phyloP scores from a whole-genome alignment of 257 asterid genomes.

The Apocynum venetum region DNA sequence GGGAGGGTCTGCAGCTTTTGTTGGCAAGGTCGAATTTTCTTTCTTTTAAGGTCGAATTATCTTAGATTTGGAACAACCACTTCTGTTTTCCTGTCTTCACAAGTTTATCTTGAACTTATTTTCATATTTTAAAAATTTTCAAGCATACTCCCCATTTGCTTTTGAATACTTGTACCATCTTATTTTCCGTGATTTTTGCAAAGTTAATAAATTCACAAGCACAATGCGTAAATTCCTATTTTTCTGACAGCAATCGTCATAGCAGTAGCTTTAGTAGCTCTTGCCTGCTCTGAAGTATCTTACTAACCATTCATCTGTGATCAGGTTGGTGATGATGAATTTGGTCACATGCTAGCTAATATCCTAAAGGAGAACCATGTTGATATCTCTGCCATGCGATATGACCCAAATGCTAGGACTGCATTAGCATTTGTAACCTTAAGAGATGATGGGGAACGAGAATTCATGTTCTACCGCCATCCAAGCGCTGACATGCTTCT shows the following conservation, averaged over 20 bases:
- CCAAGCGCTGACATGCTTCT: constrained; percentile 43
- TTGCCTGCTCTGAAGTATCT: not conserved
- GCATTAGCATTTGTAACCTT: constrained; percentile 37
- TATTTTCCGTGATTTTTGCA: too few species aligned
- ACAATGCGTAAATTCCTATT: not conserved
- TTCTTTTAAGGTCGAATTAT: constrained; percentile 4
- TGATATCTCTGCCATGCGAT: constrained; percentile 31
- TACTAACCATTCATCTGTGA: not conserved
- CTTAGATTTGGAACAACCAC: not conserved
- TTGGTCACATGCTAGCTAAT: constrained; percentile 33
- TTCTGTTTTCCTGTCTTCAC: not conserved
- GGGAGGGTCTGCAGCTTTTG: constrained; percentile 26
- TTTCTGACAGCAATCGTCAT: not conserved
- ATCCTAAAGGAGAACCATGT: constrained; percentile 30
- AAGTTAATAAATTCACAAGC: not conserved
- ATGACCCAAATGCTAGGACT: constrained; percentile 28
- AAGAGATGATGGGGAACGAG: constrained; percentile 34
- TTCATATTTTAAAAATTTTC: too few species aligned
- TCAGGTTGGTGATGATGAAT: constrained; percentile 36
- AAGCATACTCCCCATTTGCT: too few species aligned
- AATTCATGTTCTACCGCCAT: constrained; percentile 35
- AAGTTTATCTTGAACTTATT: not conserved
- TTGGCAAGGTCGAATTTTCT: constrained; percentile 19
- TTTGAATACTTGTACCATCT: too few species aligned
- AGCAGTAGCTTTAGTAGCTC: not conserved